These are phyloP conservation scores for Prunus yedoensis DNA, from an alignment of 331 rosid genomes.

Conservation along the genomic window DNA sequence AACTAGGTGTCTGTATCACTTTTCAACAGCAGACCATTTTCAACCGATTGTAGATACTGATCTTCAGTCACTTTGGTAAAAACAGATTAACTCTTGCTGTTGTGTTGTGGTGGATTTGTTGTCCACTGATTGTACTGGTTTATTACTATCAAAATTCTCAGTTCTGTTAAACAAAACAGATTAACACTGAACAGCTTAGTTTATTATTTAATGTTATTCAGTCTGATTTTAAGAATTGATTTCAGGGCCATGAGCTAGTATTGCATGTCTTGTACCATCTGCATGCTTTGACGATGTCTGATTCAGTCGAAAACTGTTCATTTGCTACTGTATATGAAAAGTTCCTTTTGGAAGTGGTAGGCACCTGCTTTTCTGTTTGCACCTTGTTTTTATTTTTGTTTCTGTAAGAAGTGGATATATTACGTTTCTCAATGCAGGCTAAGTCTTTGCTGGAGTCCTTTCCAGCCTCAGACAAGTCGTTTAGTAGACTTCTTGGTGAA, in stretches of 20 bases:
- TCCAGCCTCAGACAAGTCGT: slow-evolving; percentile 93
- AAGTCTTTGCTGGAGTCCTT: slow-evolving; percentile 75
- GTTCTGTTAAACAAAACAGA: neutral
- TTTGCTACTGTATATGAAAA: slow-evolving; percentile 71
- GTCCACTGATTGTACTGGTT: neutral
- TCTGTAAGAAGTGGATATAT: slow-evolving; percentile 23
- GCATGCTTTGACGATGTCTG: slow-evolving; percentile 55
- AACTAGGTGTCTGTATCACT: neutral
- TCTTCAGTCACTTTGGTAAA: neutral
- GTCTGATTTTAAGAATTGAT: slow-evolving; percentile 30
- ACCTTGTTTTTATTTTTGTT: slow-evolving; percentile 9
- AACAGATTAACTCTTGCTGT: neutral
- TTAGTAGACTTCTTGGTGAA: slow-evolving; percentile 95
- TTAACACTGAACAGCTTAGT: neutral
- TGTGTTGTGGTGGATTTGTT: neutral
- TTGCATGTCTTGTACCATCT: slow-evolving; percentile 86
- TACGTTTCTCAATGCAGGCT: slow-evolving; percentile 51
- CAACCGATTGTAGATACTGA: neutral
- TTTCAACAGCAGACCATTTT: neutral
- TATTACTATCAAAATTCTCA: neutral
- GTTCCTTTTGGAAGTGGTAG: slow-evolving; percentile 85
- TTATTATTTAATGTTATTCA: neutral
- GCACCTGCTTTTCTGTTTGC: slow-evolving; percentile 35
- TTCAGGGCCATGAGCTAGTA: slow-evolving; percentile 95
- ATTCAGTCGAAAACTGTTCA: slow-evolving; percentile 56